Evolutionary conservation across 306 rosid species (phyloP), one percentile per base, ranked within the genome.

Genomic region (Crataegus laevigata): DNA sequence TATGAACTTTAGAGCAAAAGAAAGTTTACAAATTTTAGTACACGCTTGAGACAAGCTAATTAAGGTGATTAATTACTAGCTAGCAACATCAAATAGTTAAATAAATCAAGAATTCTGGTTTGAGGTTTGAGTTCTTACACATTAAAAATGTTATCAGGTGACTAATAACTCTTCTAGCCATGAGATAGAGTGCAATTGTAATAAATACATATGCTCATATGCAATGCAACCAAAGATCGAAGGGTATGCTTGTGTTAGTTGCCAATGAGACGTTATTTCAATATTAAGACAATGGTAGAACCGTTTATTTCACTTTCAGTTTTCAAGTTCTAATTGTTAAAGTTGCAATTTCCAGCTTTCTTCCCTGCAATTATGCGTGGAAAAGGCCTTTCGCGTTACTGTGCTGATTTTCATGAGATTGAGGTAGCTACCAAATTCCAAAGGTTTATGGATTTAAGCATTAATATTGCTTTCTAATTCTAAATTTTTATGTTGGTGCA

Each of bases 381-480:
- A 62, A 88, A 88, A 80, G 96, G 93, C 68, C 93, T 91, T 84
- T 89, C 99, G 47, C 96, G 97, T 62, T 94, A 90, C 83, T 84
- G 81, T 70, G 69, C 90, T 15, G 97, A 94, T 73, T 94, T 94
- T 79, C 96, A 90, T 42, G 99, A 94, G 88, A 88, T 94, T 75
- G 86, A 88, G 99, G 99, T 93, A 78, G 24, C 28, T 58, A 30
- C n/a, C 13, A n/a, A 47, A 19, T 13, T 21, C 22, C 9, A 25
- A 34, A 50, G 74, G 57, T 42, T 68, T 76, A 15, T 47, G 65
- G 13, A 43, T 72, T 43, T 42, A 32, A 63, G 40, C 29, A 29
- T 21, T 34, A 70, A 70, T 38, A 43, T 15, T 55, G 32, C 42
- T 62, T 5, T 57, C 21, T 58, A 66, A 24, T 59, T 54, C 40